A percentile compares a stretch with the other conserved stretches of the same genome.
These are phyloP conservation scores for Trichosporon inkin DNA, from an alignment of 1,284 basidiomycete species.

Conservation along the genomic window DNA sequence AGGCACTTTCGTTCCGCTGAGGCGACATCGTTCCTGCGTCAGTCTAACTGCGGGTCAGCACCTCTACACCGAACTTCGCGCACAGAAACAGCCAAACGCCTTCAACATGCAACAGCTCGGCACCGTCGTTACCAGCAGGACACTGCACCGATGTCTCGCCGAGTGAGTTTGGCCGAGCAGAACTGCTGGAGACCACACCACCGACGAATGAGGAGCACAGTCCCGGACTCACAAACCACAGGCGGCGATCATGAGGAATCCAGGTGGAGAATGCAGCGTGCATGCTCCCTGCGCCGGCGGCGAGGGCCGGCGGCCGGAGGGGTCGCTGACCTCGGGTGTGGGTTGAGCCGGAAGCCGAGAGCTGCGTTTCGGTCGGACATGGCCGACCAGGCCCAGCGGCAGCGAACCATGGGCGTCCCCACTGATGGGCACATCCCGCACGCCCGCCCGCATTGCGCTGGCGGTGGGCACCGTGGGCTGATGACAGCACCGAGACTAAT, in stretches of 20 bases:
- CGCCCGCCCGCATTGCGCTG: neutral
- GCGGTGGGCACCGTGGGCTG: neutral
- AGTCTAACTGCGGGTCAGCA: no score
- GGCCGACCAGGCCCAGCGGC: neutral
- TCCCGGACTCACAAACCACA: no score
- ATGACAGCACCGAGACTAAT: neutral
- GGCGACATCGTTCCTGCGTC: no score
- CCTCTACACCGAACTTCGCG: no score
- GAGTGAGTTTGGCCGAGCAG: no score
- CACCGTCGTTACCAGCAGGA: no score
- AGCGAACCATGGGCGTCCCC: neutral
- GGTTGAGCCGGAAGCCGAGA: conserved; percentile 4
- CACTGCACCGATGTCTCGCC: no score
- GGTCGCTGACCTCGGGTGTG: neutral
- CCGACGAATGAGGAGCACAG: no score
- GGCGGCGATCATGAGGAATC: neutral
- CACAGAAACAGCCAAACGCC: no score
- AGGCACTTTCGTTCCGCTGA: no score
- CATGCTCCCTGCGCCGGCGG: neutral
- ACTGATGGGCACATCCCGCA: neutral
- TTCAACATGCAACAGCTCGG: no score
- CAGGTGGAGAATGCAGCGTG: neutral
- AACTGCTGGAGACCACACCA: no score
- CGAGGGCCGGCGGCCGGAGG: conserved; percentile 3
- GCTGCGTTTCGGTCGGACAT: neutral